Conservation (phyloP, 345 rosid species). For the Eucalyptus sp. region DNA sequence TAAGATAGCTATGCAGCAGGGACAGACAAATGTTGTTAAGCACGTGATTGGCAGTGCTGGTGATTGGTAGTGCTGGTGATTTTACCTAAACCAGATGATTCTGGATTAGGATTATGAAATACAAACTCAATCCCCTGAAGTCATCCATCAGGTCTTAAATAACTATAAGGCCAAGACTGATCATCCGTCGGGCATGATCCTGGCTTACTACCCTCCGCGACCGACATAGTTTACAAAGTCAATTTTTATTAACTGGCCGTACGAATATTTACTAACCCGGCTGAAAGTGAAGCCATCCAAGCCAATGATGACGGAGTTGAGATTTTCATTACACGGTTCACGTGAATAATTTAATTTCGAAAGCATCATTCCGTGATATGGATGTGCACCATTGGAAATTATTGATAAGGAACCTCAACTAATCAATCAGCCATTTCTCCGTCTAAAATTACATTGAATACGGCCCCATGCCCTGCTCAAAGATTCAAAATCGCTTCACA, state of each 20-base stretch:
- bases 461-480: background rate
- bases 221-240: background rate
- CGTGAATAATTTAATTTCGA: background rate
- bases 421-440: background rate
- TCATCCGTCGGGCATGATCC: background rate
- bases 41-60: background rate
- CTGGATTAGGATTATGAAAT: background rate
- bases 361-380: background rate
- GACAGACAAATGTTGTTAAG: background rate
- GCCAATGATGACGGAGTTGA: background rate
- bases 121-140: background rate
- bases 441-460: rapidly evolving
- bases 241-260: background rate
- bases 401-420: background rate
- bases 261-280: background rate
- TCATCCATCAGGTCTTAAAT: background rate
- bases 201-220: background rate
- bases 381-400: background rate
- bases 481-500: background rate
- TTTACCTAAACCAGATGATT: background rate
- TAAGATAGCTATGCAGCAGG: background rate
- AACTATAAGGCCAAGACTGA: background rate
- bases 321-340: background rate
- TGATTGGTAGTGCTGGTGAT: background rate
- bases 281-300: background rate